phyloP scores from a whole-genome alignment of 2,329 filamentous ascomycete genomes.

The Raffaelea deltoideospora region DNA sequence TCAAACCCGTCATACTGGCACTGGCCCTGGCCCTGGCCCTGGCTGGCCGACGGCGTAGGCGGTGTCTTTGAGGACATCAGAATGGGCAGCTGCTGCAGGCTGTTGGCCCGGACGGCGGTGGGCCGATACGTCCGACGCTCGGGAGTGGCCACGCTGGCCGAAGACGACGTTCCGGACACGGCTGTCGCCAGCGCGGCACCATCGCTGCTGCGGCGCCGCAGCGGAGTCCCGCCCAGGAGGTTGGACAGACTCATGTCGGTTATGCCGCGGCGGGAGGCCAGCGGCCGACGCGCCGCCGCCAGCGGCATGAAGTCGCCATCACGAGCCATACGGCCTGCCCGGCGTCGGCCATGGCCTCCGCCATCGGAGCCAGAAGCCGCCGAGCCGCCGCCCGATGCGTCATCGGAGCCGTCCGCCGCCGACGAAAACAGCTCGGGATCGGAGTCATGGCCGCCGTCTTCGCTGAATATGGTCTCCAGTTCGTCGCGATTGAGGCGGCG shows the following conservation, averaged over 20 bases:
- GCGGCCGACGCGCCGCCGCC: background rate
- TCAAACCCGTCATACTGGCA: too few relatives aligned
- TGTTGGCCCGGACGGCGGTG: constrained; percentile 6
- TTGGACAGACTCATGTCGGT: constrained; percentile 3
- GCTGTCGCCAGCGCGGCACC: too few relatives aligned
- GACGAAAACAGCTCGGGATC: too few relatives aligned
- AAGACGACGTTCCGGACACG: background rate
- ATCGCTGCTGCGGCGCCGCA: constrained; percentile 1
- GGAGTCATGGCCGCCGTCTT: constrained; percentile 17
- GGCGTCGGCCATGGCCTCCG: background rate
- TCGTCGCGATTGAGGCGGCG: constrained; percentile 14
- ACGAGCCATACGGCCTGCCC: too few relatives aligned
- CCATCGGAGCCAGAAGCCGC: background rate
- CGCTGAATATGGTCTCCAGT: constrained; percentile 22
- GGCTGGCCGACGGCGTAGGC: constrained; percentile 3
- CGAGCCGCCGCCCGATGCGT: background rate
- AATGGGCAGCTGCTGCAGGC: constrained; percentile 11
- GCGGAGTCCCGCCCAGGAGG: background rate
- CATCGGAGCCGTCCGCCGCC: too few relatives aligned
- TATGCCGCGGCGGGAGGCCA: constrained; percentile 6
- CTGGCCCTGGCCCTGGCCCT: too few relatives aligned
- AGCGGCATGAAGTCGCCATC: too few relatives aligned
- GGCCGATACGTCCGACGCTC: too few relatives aligned
- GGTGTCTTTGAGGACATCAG: too few relatives aligned
- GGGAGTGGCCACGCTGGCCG: background rate